Conservation (phyloP, 768 basidiomycete species). For the Phaeotremella skinneri region DNA sequence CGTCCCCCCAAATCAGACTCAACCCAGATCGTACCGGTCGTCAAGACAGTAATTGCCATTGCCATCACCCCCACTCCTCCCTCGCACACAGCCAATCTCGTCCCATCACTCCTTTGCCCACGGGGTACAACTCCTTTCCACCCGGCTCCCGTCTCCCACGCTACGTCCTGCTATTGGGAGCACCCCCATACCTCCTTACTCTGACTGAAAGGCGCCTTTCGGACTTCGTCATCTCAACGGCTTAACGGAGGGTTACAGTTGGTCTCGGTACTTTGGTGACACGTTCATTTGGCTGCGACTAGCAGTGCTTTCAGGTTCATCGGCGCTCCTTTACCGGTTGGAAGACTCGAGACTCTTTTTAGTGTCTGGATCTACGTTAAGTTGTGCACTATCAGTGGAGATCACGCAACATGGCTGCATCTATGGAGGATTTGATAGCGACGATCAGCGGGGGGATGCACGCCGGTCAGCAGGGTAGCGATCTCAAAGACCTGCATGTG, state of each 20-base stretch:
- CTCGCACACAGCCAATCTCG: too few relatives aligned
- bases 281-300: too few relatives aligned
- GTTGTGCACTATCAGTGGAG: too few relatives aligned
- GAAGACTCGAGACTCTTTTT: too few relatives aligned
- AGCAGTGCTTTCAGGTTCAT: too few relatives aligned
- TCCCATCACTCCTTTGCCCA: not conserved
- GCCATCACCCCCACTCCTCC: too few relatives aligned
- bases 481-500: conserved; percentile 41
- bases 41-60: too few relatives aligned
- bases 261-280: too few relatives aligned
- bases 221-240: not conserved
- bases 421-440: conserved; percentile 45
- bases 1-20: not conserved
- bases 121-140: not conserved
- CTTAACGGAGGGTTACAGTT: too few relatives aligned
- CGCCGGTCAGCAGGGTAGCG: conserved; percentile 33
- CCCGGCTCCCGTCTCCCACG: not conserved
- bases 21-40: not conserved
- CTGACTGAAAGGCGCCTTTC: not conserved
- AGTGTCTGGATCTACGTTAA: not conserved
- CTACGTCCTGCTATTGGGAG: not conserved
- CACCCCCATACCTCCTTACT: not conserved
- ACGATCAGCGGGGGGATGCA: conserved; percentile 32
- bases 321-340: too few relatives aligned
- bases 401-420: conserved; percentile 36